Base-by-base conservation (phyloP, 306 rosid species). In the Glycyrrhiza uralensis region DNA sequence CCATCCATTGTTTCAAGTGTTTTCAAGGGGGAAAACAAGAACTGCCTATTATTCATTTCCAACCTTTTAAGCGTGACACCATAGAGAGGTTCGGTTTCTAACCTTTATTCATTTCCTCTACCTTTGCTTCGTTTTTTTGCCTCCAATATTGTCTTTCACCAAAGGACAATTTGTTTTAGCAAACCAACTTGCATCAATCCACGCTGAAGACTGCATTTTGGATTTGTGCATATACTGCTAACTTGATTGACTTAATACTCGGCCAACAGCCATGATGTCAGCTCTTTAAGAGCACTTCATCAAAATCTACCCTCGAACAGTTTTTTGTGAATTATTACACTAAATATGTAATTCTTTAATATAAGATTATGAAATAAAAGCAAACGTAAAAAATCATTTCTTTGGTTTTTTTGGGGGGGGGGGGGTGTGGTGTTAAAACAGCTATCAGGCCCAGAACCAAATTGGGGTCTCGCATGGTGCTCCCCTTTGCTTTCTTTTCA, bases 1-100 rank as follows among this genome's bases (percentile, higher is more conserved):
- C 70, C 73, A 70, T 84, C 70, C 73, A 70, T 79, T 74, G 60
- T 20, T 38, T 79, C 14, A 10, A 30, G 20, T 56, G 52, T 69
- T 29, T 50, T 29, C 10, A 42, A 14, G 49, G 24, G 24, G 66
- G 39, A 55, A 29, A 36, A 14, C 41, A 56, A 61, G 46, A 62
- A 14, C 24, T 47, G n/a, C 28, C 33, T 52, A 24, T 6, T 19
- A 70, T 29, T 36, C 18, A 6, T 38, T 55, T 57, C 20, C 4
- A 1, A n/a, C n/a, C n/a, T n/a, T n/a, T n/a, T n/a, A n/a, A n/a
- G n/a, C n/a, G n/a, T n/a, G n/a, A n/a, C n/a, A n/a, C n/a, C n/a
- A n/a, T n/a, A n/a, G n/a, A n/a, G n/a, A n/a, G n/a, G n/a, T n/a
- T n/a, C n/a, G n/a, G n/a, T n/a, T n/a, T n/a, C n/a, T n/a, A n/a